phyloP scores from a whole-genome alignment of 1,284 basidiomycete species.

The Tilletia horrida region DNA sequence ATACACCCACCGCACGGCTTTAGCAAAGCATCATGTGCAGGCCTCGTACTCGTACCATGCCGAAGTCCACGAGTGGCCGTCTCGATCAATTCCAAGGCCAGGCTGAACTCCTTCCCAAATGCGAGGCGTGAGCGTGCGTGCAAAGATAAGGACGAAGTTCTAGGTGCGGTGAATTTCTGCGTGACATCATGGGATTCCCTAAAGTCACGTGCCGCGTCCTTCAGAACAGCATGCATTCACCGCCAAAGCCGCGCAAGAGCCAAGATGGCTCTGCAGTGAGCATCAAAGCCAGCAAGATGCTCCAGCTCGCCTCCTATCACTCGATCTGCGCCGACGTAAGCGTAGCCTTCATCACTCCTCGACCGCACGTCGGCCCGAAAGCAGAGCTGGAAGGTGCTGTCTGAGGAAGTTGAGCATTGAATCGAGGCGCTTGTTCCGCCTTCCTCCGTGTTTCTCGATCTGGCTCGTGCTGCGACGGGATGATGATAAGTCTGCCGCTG shows the following conservation, averaged over 20 bases:
- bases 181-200: not conserved
- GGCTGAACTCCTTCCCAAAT: no score
- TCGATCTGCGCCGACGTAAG: not conserved
- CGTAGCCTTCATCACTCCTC: not conserved
- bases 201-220: not conserved
- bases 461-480: not conserved
- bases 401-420: not conserved
- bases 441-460: not conserved
- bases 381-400: slow-evolving; percentile 14
- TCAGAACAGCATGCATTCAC: not conserved
- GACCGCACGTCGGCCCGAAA: not conserved
- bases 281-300: slow-evolving; percentile 12
- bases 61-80: no score
- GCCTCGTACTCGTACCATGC: no score
- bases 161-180: not conserved
- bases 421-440: not conserved
- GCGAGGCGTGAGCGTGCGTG: no score
- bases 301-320: slow-evolving; percentile 1
- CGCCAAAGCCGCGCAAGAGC: slow-evolving; percentile 1
- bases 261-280: slow-evolving; percentile 6
- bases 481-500: not conserved
- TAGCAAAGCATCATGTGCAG: no score
- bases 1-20: no score
- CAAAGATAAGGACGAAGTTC: no score
- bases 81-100: no score